Evolutionary conservation across 2,329 filamentous ascomycete genomes (phyloP).

Genomic region (Coniochaeta prunicola): DNA sequence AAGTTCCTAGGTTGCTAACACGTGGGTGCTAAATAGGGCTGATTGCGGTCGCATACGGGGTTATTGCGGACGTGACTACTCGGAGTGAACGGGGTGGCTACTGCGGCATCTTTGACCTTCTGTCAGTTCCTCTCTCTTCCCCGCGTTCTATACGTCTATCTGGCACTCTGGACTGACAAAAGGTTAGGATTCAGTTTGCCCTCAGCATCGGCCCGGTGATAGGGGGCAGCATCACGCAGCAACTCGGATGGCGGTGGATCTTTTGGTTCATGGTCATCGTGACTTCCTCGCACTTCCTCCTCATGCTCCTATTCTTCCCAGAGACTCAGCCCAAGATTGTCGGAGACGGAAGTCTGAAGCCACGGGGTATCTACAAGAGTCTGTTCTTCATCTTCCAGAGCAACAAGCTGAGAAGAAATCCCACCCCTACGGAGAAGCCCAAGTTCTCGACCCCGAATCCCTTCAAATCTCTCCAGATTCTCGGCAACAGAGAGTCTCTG

Average conservation of each 20-base stretch:
- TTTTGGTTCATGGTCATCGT: slow-evolving; percentile 45
- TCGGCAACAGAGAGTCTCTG: not conserved
- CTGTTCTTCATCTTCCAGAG: not conserved
- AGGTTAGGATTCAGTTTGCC: not conserved
- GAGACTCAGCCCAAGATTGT: slow-evolving; percentile 35
- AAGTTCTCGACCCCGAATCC: not conserved
- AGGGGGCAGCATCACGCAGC: not conserved
- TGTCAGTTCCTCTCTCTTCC: not conserved
- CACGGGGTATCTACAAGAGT: not conserved
- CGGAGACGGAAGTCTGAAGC: slow-evolving; percentile 25
- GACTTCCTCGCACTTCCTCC: slow-evolving; percentile 21
- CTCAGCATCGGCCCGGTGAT: slow-evolving; percentile 1
- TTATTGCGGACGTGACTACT: not conserved
- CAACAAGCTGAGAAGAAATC: not conserved
- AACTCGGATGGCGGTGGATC: slow-evolving; percentile 39
- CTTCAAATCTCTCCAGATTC: not conserved
- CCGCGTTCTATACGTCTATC: not conserved
- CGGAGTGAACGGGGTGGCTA: not conserved
- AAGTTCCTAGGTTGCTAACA: no score
- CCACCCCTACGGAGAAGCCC: not conserved
- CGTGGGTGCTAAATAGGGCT: not conserved
- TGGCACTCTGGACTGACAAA: not conserved
- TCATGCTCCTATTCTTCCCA: slow-evolving; percentile 35
- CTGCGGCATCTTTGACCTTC: not conserved
- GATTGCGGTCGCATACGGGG: not conserved